Evolutionary conservation across 2,329 filamentous ascomycete species (phyloP).

Genomic region (Pezicula neosporulosa): DNA sequence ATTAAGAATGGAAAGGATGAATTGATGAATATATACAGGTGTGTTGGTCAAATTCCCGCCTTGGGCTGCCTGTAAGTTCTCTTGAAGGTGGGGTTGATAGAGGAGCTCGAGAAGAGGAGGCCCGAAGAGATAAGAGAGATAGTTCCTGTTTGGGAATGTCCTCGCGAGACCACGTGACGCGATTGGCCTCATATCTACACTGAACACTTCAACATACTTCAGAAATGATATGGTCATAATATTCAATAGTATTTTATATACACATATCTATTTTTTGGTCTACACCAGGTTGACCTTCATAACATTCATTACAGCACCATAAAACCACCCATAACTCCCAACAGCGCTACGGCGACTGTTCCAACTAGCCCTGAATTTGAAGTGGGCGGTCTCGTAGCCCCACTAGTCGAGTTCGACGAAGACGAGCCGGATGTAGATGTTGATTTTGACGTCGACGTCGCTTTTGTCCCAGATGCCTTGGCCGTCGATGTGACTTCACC

Average conservation of each 20-base stretch:
- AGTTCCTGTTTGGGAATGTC: not conserved
- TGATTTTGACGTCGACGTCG: not conserved
- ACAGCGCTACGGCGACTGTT: not conserved
- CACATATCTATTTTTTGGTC: no score
- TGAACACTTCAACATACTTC: no score
- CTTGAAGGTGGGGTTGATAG: not conserved
- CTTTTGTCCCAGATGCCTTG: not conserved
- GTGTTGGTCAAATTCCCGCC: not conserved
- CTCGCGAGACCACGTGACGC: not conserved
- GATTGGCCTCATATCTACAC: no score
- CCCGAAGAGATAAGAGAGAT: not conserved
- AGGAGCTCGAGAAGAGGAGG: not conserved
- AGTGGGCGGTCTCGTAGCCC: not conserved
- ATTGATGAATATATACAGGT: not conserved
- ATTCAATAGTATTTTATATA: no score
- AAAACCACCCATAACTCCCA: not conserved
- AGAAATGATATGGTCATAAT: no score
- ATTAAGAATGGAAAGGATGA: not conserved
- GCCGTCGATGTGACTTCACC: slow-evolving; percentile 15
- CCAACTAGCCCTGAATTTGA: not conserved
- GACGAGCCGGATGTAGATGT: not conserved
- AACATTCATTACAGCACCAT: not conserved
- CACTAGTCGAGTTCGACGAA: not conserved
- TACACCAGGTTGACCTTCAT: no score
- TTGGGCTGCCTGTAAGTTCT: not conserved